Base-by-base conservation (phyloP, 495 filamentous ascomycete genomes). In the Penicillium pulvis region DNA sequence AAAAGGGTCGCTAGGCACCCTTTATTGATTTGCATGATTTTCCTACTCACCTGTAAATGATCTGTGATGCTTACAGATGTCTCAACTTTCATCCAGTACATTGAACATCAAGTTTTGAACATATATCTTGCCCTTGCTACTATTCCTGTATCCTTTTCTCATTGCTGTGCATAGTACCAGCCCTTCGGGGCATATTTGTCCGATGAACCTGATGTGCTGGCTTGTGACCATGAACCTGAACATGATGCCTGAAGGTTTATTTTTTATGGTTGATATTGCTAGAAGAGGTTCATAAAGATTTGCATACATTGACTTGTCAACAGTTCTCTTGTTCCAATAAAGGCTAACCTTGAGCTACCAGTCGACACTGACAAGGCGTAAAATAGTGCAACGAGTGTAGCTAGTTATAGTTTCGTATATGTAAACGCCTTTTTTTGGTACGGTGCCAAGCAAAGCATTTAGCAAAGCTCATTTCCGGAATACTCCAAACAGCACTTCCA, bases 1-100 rank as follows among this genome's bases (percentile, higher is more conserved):
- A 71, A 41, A 73, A 68, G 51, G 71, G 71, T 8, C 66, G 70
- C 39, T 16, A 41, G 16, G 3, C 6, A 17, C 14, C 16, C 39
- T 41, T 17, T 1, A 4, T 41, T 36, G 14, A 6, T 41, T 41
- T 41, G 16, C 14, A 41, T 41, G 39, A 41, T 17, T 41, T 41
- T 12, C 39, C 16, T 41, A 0, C 33, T 17, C 16, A 17, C 16
- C 6, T 41, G 39, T 41, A 41, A 11, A 41, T 41, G 39, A 41
- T 41, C 39, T 41, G 39, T n/a, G 14, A 17, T 41, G 39, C 14
- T 14, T 36, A 36, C 39, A 14, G 39, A 41, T 41, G 39, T 41
- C 16, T 41, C 4, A 41, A 41, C 4, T 17, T 17, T 2, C 39
- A 41, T 41, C 14, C 39, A 41, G 39, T 41, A 41, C 39, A 17